Evolutionary conservation across 257 asterid species (phyloP), one percentile per base, ranked within the genome.

Genomic region (Nicotiana paniculata): DNA sequence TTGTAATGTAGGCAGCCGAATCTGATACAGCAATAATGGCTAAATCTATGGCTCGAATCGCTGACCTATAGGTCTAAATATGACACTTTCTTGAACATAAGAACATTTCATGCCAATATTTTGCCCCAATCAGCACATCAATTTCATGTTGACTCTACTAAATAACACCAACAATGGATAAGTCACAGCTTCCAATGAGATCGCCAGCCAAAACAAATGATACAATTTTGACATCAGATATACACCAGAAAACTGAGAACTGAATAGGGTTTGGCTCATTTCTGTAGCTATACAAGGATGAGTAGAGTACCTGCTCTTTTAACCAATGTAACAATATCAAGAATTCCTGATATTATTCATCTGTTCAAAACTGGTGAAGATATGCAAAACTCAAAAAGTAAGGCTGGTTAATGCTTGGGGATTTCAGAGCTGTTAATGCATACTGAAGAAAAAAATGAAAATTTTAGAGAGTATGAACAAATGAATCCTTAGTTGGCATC

Each of bases 401-500:
- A 51, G 46, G 63, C 28, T 15, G 63, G 80, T 51, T 33, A 8
- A 61, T 21, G 5, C 15, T 21, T 21, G 66, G 33, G 66, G 33
- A 61, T 61, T 21, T 21, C 66, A 61, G 66, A 21, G 32, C 66
- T 7, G 32, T 58, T 17, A 26, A 12, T 16, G 59, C 37, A n/a
- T 61, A 51, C 48, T 2, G 39, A 61, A 26, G 48, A 63, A 43
- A 43, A 43, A 43, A 9, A 9, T 43, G 33, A 10, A 39, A 58
- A 4, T 2, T 69, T 69, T 28, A 82, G 83, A 46, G 77, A 74
- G 67, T 62, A 37, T 46, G 46, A 66, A 43, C 46, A 68, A 17
- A 24, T 74, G 58, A 74, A 78, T 80, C 58, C 58, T 77, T 87
- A 88, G 66, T 84, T 85, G 72, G 66, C 85, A 79, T 90, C 93